A percentile compares a stretch with the other conserved stretches of the same genome.
These are phyloP conservation scores for Ganoderma leucocontextum DNA, from an alignment of 1,284 basidiomycete species.

Conservation along the genomic window DNA sequence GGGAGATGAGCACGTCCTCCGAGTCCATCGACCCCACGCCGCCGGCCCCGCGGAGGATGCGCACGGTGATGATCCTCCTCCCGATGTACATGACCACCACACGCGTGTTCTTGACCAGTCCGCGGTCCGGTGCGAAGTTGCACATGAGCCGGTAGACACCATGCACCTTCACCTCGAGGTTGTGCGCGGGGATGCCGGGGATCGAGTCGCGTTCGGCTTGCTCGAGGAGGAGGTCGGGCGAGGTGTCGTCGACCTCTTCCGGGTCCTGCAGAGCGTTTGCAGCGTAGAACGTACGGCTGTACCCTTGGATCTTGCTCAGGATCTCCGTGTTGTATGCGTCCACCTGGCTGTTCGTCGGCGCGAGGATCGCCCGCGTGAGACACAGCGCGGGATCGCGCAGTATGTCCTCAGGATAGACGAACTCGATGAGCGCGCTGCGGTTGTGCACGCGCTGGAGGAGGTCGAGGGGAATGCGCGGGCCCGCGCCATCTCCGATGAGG, in stretches of 20 bases:
- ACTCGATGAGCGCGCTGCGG: constrained; percentile 42
- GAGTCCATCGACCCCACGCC: constrained; percentile 33
- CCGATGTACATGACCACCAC: constrained; percentile 44
- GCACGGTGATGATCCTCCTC: constrained; percentile 42
- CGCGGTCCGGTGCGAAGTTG: constrained; percentile 48
- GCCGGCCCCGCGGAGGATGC: constrained; percentile 36
- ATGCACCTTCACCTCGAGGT: constrained; percentile 44
- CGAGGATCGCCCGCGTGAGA: constrained; percentile 45
- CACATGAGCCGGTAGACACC: constrained; percentile 47
- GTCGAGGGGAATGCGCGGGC: constrained; percentile 39
- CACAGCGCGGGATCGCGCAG: constrained; percentile 40
- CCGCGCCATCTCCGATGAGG: constrained; percentile 47
- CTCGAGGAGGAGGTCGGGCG: constrained; percentile 38
- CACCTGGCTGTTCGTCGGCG: constrained; percentile 48
- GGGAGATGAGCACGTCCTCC: constrained; percentile 46
- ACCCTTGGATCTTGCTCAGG: constrained; percentile 38
- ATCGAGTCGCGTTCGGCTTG: constrained; percentile 37
- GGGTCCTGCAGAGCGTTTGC: constrained; percentile 43
- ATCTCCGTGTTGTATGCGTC: constrained; percentile 47
- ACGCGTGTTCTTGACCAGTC: constrained; percentile 51
- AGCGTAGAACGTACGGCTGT: constrained; percentile 38
- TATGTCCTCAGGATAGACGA: constrained; percentile 45
- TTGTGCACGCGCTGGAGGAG: constrained; percentile 33
- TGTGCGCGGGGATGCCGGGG: constrained; percentile 44
- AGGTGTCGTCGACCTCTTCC: constrained; percentile 32